Conservation (phyloP, 495 filamentous ascomycete genomes). For the Tirmania nivea region DNA sequence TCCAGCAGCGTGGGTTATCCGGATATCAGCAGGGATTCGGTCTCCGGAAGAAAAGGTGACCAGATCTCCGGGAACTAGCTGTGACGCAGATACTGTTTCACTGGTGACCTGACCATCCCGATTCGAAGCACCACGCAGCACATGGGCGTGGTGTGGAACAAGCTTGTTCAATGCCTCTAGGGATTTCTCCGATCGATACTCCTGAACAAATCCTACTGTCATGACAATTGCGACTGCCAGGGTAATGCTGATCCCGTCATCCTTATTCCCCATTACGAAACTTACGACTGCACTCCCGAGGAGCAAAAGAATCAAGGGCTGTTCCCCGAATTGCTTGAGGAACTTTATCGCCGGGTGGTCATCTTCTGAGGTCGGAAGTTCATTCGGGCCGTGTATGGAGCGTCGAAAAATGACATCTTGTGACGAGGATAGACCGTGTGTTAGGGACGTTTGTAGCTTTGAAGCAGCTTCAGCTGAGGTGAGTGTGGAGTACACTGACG, state of each 20-base stretch:
- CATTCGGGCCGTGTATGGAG: slow-evolving; percentile 68
- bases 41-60: slow-evolving; percentile 89
- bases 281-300: slow-evolving; percentile 77
- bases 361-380: slow-evolving; percentile 78
- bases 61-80: slow-evolving; percentile 78
- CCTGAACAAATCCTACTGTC: slow-evolving; percentile 86
- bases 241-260: slow-evolving; percentile 88
- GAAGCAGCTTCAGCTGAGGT: slow-evolving; percentile 55
- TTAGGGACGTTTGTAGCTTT: slow-evolving; percentile 60
- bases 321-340: slow-evolving; percentile 86
- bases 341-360: slow-evolving; percentile 92
- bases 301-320: slow-evolving; percentile 67
- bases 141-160: slow-evolving; percentile 81
- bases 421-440: slow-evolving; percentile 52
- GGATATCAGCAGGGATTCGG: slow-evolving; percentile 86
- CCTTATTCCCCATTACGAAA: slow-evolving; percentile 79
- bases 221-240: slow-evolving; percentile 93
- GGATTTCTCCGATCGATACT: slow-evolving; percentile 94
- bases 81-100: slow-evolving; percentile 59
- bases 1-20: slow-evolving; percentile 73
- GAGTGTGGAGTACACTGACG: slow-evolving; percentile 36
- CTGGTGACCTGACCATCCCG: slow-evolving; percentile 43
- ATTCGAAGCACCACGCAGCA: slow-evolving; percentile 40
- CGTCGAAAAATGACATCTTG: slow-evolving; percentile 56
- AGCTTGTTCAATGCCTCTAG: slow-evolving; percentile 84